These are phyloP conservation scores for Hypoxylon fragiforme DNA, from an alignment of 495 filamentous ascomycete species.

Conservation along the genomic window DNA sequence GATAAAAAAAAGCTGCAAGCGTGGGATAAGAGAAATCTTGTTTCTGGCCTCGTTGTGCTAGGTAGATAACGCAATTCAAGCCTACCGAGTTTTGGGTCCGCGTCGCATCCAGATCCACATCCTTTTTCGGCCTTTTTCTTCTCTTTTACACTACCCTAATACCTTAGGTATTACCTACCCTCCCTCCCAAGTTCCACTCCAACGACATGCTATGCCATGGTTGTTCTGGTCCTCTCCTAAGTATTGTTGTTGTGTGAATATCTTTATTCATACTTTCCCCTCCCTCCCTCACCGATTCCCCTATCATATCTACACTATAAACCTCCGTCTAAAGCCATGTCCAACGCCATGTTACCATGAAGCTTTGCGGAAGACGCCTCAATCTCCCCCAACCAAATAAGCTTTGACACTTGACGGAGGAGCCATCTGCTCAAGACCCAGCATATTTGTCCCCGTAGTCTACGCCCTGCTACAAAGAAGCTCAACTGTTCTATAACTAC, in stretches of 20 bases:
- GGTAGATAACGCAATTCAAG: slow-evolving; percentile 25
- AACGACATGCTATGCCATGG: slow-evolving; percentile 7
- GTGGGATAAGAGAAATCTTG: slow-evolving; percentile 28
- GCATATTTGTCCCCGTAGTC: neutral
- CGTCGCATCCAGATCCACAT: slow-evolving; percentile 23
- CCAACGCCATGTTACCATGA: slow-evolving; percentile 16
- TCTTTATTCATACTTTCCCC: neutral
- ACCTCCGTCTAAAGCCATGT: too few species aligned
- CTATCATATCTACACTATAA: slow-evolving; percentile 3
- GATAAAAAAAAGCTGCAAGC: neutral
- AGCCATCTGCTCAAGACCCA: neutral
- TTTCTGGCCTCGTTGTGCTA: slow-evolving; percentile 14
- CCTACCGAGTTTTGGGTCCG: slow-evolving; percentile 24
- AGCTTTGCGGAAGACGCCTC: neutral
- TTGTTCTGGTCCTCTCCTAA: neutral
- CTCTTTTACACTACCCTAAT: neutral
- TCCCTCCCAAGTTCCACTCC: neutral
- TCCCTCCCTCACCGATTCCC: neutral
- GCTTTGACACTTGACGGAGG: neutral
- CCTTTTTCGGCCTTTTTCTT: slow-evolving; percentile 6
- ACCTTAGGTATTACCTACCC: neutral
- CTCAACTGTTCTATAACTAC: slow-evolving; percentile 2
- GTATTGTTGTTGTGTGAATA: slow-evolving; percentile 2
- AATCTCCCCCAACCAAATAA: neutral
- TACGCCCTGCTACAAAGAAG: slow-evolving; percentile 26